A percentile compares a stretch with the other conserved stretches of the same genome.
phyloP scores from a whole-genome alignment of 1,139 yeast species.

The Taphrina deformans region DNA sequence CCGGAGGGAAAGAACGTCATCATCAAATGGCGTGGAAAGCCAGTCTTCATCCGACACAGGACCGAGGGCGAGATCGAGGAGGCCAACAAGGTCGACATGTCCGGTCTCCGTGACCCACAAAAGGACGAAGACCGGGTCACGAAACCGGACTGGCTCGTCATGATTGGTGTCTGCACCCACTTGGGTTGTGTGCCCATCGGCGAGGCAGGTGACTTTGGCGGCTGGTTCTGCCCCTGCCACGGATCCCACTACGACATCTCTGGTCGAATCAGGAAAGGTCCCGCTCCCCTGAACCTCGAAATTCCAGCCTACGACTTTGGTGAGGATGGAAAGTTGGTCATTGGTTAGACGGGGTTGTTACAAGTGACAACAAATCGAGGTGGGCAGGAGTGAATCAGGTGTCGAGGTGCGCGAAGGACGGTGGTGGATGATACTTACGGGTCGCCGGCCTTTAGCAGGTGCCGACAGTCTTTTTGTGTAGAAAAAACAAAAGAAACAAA shows the following conservation, averaged over 20 bases:
- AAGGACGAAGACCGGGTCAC: slow-evolving; percentile 88
- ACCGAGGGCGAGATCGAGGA: slow-evolving; percentile 89
- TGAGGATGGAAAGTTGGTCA: slow-evolving; percentile 75
- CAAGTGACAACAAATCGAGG: not conserved
- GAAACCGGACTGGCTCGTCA: slow-evolving; percentile 97
- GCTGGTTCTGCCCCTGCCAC: slow-evolving; percentile 99
- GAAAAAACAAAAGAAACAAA: too few relatives aligned
- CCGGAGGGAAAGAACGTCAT: slow-evolving; percentile 98
- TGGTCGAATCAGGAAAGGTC: slow-evolving; percentile 99
- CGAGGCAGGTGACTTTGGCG: slow-evolving; percentile 99
- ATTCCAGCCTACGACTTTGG: slow-evolving; percentile 86
- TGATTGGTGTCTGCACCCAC: slow-evolving; percentile 96
- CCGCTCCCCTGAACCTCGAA: slow-evolving; percentile 98
- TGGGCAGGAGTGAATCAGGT: not conserved
- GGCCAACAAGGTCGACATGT: slow-evolving; percentile 78
- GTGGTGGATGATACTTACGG: too few relatives aligned
- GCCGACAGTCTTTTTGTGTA: too few relatives aligned
- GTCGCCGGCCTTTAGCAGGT: too few relatives aligned
- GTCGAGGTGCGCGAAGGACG: too few relatives aligned
- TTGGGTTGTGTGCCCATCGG: slow-evolving; percentile 99
- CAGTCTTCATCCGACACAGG: slow-evolving; percentile 99
- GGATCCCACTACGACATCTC: slow-evolving; percentile 99
- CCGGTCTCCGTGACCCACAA: slow-evolving; percentile 89
- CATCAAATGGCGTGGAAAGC: slow-evolving; percentile 99
- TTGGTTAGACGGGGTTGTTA: slow-evolving; percentile 55